Percentiles rank a stretch among this genome's conserved stretches.
These are phyloP conservation scores for Anthracocystis walkeri DNA, from an alignment of 1,284 basidiomycete species.

Conservation along the genomic window DNA sequence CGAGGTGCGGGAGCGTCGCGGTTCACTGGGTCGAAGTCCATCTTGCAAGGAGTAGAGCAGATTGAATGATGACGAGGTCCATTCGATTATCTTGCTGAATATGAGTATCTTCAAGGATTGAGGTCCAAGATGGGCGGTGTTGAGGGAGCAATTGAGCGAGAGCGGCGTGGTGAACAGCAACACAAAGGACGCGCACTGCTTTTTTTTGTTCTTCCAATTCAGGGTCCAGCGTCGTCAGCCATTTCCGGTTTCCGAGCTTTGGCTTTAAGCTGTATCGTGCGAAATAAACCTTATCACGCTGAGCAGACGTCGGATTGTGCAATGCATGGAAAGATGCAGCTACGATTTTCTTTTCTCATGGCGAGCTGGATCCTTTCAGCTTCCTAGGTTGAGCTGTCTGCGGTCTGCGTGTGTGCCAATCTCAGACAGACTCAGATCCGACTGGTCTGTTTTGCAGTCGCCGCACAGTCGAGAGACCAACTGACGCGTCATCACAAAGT, in stretches of 20 bases:
- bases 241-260: conserved; percentile 9
- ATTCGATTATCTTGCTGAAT: no score
- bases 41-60: conserved; percentile 2
- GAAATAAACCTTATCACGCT: conserved; percentile 3
- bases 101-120: no score
- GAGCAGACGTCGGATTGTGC: conserved; percentile 26
- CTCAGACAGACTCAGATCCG: no score
- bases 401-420: no score
- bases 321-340: conserved; percentile 12
- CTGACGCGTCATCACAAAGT: no score
- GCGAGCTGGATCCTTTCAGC: no score
- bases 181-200: conserved; percentile 9
- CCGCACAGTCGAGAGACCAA: no score
- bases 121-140: neutral
- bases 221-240: conserved; percentile 33
- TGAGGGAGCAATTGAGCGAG: neutral
- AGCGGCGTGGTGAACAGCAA: neutral
- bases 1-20: conserved; percentile 32
- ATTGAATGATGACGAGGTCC: no score
- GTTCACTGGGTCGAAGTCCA: conserved; percentile 45
- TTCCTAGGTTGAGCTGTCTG: neutral
- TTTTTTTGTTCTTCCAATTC: conserved; percentile 3
- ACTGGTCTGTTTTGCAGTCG: no score
- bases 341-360: no score
- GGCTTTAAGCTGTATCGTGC: neutral